Conservation (phyloP, 2,329 filamentous ascomycete species). For the Epichloe amarillans region DNA sequence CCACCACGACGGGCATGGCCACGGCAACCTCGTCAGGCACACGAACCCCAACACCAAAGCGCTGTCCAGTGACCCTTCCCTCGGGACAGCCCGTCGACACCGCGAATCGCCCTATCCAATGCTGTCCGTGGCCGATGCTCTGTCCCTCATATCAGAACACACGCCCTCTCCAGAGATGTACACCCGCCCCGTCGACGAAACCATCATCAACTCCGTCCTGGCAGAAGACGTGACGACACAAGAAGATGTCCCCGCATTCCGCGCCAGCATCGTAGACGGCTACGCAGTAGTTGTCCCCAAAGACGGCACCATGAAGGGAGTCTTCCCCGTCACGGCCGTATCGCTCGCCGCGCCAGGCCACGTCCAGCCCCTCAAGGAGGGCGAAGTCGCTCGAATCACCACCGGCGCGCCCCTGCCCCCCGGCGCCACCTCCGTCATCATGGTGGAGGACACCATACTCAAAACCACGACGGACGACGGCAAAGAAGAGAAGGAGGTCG, state of each 20-base stretch:
- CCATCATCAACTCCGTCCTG: slow-evolving; percentile 63
- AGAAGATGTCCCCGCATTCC: slow-evolving; percentile 83
- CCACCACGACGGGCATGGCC: slow-evolving; percentile 27
- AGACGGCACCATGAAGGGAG: slow-evolving; percentile 50
- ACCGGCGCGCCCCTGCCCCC: slow-evolving; percentile 88
- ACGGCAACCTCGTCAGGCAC: slow-evolving; percentile 55
- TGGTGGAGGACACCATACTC: slow-evolving; percentile 79
- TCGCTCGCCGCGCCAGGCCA: slow-evolving; percentile 73
- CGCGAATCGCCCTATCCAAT: slow-evolving; percentile 86
- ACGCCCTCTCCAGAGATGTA: slow-evolving; percentile 50
- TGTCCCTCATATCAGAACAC: slow-evolving; percentile 57
- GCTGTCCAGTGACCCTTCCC: slow-evolving; percentile 44
- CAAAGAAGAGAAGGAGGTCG: slow-evolving; percentile 73
- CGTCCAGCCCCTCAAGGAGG: slow-evolving; percentile 49
- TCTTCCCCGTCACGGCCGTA: slow-evolving; percentile 75
- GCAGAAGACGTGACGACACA: slow-evolving; percentile 68
- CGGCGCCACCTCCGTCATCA: slow-evolving; percentile 82
- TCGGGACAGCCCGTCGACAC: slow-evolving; percentile 57
- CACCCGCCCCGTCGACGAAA: slow-evolving; percentile 46
- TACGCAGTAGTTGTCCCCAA: slow-evolving; percentile 67
- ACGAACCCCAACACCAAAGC: slow-evolving; percentile 31
- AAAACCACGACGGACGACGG: slow-evolving; percentile 64
- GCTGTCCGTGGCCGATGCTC: slow-evolving; percentile 71
- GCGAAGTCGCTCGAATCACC: slow-evolving; percentile 79
- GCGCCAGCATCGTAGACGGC: slow-evolving; percentile 92